Evolutionary conservation across 2,329 filamentous ascomycete genomes (phyloP).

Genomic region (Botrytis aclada): DNA sequence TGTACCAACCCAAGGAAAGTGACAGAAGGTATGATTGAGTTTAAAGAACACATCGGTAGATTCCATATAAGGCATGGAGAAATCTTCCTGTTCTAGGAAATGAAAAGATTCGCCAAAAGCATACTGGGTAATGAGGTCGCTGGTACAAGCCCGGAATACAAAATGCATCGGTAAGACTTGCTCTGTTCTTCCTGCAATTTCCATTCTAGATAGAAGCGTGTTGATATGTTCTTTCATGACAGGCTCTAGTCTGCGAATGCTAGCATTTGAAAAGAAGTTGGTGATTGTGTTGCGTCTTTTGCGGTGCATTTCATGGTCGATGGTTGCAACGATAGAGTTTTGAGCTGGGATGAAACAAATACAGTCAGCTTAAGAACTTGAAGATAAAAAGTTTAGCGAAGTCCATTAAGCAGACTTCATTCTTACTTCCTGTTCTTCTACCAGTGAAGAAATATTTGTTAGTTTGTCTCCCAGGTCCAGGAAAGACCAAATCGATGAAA

Average conservation of each 20-base stretch:
- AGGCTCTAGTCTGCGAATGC: neutral
- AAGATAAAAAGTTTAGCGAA: no score
- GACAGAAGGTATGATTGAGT: neutral
- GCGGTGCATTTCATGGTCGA: neutral
- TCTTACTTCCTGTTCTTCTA: neutral
- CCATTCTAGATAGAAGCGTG: neutral
- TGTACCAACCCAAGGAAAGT: neutral
- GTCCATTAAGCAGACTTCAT: fast-evolving
- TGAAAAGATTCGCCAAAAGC: neutral
- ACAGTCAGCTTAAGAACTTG: neutral
- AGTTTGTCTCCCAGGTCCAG: neutral
- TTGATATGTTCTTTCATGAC: neutral
- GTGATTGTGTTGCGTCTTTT: neutral
- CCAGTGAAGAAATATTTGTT: neutral
- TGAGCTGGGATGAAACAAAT: neutral
- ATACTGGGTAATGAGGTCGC: neutral
- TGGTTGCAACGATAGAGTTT: slow-evolving; percentile 21
- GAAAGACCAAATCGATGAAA: neutral
- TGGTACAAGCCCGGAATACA: neutral
- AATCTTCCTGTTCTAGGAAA: neutral
- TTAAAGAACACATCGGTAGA: neutral
- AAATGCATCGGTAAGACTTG: neutral
- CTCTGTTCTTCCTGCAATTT: neutral
- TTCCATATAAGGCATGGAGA: neutral
- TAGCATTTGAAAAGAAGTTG: neutral